phyloP scores from a whole-genome alignment of 2,329 filamentous ascomycete genomes.

The Pseudogymnoascus sp. region DNA sequence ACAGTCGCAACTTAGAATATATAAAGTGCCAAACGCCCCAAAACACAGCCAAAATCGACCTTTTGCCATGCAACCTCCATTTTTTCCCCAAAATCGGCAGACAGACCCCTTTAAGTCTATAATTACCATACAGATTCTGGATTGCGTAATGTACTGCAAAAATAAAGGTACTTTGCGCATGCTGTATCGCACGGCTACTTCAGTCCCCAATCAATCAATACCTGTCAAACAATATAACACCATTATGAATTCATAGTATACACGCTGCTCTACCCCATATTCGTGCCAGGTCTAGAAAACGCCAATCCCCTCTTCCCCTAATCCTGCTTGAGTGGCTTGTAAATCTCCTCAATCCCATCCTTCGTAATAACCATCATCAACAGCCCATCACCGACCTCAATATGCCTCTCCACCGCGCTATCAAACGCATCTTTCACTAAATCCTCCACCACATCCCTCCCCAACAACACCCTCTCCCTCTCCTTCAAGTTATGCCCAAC shows the following conservation, averaged over 20 bases:
- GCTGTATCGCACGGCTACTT: too few species aligned
- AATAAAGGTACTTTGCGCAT: too few species aligned
- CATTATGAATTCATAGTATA: slow-evolving; percentile 2
- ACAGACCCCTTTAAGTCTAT: too few species aligned
- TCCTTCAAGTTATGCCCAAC: slow-evolving; percentile 72
- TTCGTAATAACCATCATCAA: slow-evolving; percentile 92
- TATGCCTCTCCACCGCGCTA: slow-evolving; percentile 95
- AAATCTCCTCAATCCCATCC: slow-evolving; percentile 80
- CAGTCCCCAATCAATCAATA: too few species aligned
- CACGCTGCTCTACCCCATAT: background rate
- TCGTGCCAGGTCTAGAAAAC: slow-evolving; percentile 6
- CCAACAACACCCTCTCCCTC: slow-evolving; percentile 61
- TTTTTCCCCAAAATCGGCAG: too few species aligned
- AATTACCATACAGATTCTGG: too few species aligned
- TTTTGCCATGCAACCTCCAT: too few species aligned
- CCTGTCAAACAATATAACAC: background rate
- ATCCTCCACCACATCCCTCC: slow-evolving; percentile 66
- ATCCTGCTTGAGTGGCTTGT: slow-evolving; percentile 81
- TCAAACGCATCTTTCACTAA: slow-evolving; percentile 97
- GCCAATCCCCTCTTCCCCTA: slow-evolving; percentile 33
- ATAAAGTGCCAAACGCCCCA: too few species aligned
- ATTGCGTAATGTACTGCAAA: too few species aligned
- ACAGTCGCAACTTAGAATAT: too few species aligned
- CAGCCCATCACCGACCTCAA: slow-evolving; percentile 92
- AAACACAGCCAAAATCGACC: too few species aligned